Evolutionary conservation across 768 basidiomycete species (phyloP).

Genomic region (Mycena rebaudengoi): DNA sequence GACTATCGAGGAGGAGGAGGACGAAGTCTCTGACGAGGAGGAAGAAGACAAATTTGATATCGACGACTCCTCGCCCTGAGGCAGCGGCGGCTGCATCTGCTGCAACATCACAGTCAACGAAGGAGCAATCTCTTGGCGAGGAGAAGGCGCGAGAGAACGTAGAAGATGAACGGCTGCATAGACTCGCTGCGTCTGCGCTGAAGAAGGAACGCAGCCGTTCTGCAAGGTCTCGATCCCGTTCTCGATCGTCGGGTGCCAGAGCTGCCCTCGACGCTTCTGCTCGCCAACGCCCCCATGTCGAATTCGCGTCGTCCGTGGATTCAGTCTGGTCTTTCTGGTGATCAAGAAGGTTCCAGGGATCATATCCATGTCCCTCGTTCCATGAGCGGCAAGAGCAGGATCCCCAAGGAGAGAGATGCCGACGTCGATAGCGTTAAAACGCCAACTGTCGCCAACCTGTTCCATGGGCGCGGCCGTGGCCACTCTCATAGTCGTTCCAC

Average conservation of each 20-base stretch:
- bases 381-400: constrained; percentile 60
- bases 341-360: constrained; percentile 60
- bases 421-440: constrained; percentile 66
- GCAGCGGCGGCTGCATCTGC: constrained; percentile 34
- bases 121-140: constrained; percentile 31
- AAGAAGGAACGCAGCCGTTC: constrained; percentile 42
- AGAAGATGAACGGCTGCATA: constrained; percentile 37
- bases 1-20: constrained; percentile 53
- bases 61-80: constrained; percentile 83
- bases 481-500: constrained; percentile 47
- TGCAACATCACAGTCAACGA: constrained; percentile 24
- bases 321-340: constrained; percentile 27
- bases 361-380: constrained; percentile 52
- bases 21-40: constrained; percentile 54
- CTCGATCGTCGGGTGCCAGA: constrained; percentile 71
- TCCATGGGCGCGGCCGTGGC: constrained; percentile 38
- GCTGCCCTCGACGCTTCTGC: constrained; percentile 63
- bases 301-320: constrained; percentile 48
- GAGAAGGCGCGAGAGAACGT: constrained; percentile 40
- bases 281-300: constrained; percentile 66
- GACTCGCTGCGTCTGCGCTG: constrained; percentile 42
- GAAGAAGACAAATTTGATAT: constrained; percentile 87
- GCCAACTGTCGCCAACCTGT: constrained; percentile 59
- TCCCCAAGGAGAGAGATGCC: constrained; percentile 66
- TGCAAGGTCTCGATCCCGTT: constrained; percentile 56